phyloP scores from a whole-genome alignment of 768 basidiomycete species.

The Bullera alba region DNA sequence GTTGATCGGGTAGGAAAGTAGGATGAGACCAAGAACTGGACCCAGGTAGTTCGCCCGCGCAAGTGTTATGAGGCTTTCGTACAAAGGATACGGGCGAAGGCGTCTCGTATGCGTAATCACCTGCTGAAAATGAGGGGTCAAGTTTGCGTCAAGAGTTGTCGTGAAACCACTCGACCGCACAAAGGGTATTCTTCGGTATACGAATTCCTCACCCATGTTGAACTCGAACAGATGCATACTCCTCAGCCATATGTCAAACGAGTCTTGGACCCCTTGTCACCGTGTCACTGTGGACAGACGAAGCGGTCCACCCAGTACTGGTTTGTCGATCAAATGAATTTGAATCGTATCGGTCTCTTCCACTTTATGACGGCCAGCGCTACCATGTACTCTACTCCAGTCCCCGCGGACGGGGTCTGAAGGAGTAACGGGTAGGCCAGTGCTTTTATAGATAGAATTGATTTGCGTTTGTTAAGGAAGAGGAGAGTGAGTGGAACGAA shows the following conservation, averaged over 20 bases:
- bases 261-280: constrained; percentile 33
- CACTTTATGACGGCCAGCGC: constrained; percentile 24
- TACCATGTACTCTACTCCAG: constrained; percentile 10
- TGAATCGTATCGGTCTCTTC: constrained; percentile 18
- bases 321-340: constrained; percentile 17
- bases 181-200: too few species aligned
- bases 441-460: constrained; percentile 31
- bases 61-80: too few species aligned
- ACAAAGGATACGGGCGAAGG: too few species aligned
- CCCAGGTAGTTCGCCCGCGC: too few species aligned
- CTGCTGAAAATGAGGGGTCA: too few species aligned
- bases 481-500: constrained; percentile 3
- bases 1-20: too few species aligned
- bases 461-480: constrained; percentile 27
- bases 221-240: too few species aligned
- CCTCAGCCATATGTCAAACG: constrained; percentile 31
- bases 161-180: too few species aligned
- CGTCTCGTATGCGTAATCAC: too few species aligned
- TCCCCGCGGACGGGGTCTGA: not conserved
- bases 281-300: not conserved
- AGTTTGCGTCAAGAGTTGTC: too few species aligned
- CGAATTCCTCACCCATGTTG: too few species aligned
- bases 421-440: constrained; percentile 11
- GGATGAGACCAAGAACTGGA: too few species aligned
- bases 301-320: constrained; percentile 36